Conservation (phyloP, 2,329 filamentous ascomycete genomes). For the Cadophora sp. region DNA sequence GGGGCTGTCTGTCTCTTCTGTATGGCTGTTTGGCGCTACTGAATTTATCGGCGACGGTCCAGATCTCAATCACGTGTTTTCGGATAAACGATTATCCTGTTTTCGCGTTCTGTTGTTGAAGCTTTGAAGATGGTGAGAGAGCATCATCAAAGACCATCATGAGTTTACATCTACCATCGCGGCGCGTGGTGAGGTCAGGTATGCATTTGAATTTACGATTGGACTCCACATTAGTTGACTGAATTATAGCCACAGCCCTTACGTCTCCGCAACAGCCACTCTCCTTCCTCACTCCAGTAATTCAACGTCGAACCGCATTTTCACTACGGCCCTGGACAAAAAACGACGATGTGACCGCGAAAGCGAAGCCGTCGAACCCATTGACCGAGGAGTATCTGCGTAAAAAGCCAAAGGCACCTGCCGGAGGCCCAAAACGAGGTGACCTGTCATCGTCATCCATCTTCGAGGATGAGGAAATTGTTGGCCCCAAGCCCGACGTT, state of each 20-base stretch:
- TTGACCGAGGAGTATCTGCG: conserved; percentile 66
- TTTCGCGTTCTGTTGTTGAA: conserved; percentile 2
- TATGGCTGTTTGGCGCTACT: not conserved
- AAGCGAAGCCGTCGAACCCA: conserved; percentile 49
- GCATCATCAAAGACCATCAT: conserved; percentile 50
- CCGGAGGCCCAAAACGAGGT: conserved; percentile 51
- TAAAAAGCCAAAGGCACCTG: conserved; percentile 41
- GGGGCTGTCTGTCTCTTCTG: not conserved
- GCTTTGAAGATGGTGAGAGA: not conserved
- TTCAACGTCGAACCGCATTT: conserved; percentile 40
- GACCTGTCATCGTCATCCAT: conserved; percentile 56
- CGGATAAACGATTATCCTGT: conserved; percentile 4
- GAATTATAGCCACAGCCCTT: conserved; percentile 35
- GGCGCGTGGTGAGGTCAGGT: conserved; percentile 68
- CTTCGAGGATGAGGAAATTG: conserved; percentile 53
- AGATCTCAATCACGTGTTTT: not conserved
- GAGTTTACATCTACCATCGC: conserved; percentile 69
- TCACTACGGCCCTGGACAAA: conserved; percentile 23
- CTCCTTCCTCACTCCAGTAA: conserved; percentile 41
- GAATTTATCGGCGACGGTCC: not conserved
- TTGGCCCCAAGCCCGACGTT: conserved; percentile 31
- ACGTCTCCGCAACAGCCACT: conserved; percentile 49
- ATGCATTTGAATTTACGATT: conserved; percentile 41
- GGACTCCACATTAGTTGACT: conserved; percentile 31
- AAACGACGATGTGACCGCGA: not conserved